Evolutionary conservation across 2,329 filamentous ascomycete species (phyloP), one percentile per base, ranked within the genome.

Genomic region (Ophiosphaerella herpotricha): DNA sequence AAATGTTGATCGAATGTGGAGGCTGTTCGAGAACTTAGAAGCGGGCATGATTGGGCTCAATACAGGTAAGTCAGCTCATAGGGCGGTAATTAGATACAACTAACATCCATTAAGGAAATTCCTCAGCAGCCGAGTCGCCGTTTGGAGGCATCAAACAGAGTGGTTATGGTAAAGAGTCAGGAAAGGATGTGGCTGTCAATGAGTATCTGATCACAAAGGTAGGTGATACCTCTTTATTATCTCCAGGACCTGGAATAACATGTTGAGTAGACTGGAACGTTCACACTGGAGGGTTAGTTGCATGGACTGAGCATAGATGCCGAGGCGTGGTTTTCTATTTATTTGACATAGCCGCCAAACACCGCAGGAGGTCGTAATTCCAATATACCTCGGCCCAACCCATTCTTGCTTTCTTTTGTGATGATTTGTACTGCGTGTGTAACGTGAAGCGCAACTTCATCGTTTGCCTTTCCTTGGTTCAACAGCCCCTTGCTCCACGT

Each of bases 11-110:
- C 82, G 85, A 0, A 77, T 83, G 43, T 87, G 85, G 82, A 77
- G 86, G 50, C 72, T 88, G 64, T 74, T 88, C 48, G 85, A 89
- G 75, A 85, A 83, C 56, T 67, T 89, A 31, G 85, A 88, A 66
- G 85, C 85, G 4, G 85, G 85, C 3, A 88, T 88, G 85, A 85
- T 88, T 62, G 85, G 85, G 12, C 74, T 86, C 73, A 86, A 86
- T 59, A 84, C 81, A 48, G 80, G 82, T 76, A 63, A 62, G 70
- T 51, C 4, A 5, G 29, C 23, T 21, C 18, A 7, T 5, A 7
- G 11, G n/a, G 5, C 8, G 29, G 7, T 9, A 2, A 12, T 40
- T 16, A 13, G 36, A 37, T 3, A 14, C 7, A 24, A 24, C 51
- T 66, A 42, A 61, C 39, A 38, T 7, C 18, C 31, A 5, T 3